phyloP scores from a whole-genome alignment of 108 stramenopile genomes.

The Nitzschia palea region DNA sequence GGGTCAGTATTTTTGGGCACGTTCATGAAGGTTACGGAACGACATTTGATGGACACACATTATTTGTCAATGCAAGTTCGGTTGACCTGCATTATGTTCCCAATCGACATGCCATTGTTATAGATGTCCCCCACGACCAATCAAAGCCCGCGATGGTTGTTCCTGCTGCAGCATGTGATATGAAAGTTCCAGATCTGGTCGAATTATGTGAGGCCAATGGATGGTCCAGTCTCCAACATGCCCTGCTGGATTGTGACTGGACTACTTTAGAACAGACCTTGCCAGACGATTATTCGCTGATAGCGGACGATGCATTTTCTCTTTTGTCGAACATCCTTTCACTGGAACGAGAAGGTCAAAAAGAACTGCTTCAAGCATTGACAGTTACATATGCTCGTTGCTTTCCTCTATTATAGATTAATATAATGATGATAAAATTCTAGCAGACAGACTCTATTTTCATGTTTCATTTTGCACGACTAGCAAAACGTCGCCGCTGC shows the following conservation, averaged over 20 bases:
- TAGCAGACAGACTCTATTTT: too few species aligned
- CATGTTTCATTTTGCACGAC: too few species aligned
- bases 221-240: neutral
- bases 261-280: neutral
- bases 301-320: neutral
- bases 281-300: neutral
- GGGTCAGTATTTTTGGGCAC: slow-evolving; percentile 54
- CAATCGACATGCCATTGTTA: slow-evolving; percentile 15
- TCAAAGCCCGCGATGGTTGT: slow-evolving; percentile 20
- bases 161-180: neutral
- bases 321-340: neutral
- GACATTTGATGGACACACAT: slow-evolving; percentile 36
- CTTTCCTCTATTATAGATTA: too few species aligned
- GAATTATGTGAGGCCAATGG: neutral
- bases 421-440: too few species aligned
- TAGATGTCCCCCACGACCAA: slow-evolving; percentile 37
- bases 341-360: neutral
- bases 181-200: neutral
- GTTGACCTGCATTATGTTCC: slow-evolving; percentile 17
- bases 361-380: neutral
- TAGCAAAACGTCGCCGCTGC: slow-evolving; percentile 66
- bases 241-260: neutral
- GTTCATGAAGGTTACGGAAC: slow-evolving; percentile 49
- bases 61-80: slow-evolving; percentile 39
- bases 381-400: neutral